Conservation (phyloP, 2,329 filamentous ascomycete genomes). For the Sporothrix euskadiensis region DNA sequence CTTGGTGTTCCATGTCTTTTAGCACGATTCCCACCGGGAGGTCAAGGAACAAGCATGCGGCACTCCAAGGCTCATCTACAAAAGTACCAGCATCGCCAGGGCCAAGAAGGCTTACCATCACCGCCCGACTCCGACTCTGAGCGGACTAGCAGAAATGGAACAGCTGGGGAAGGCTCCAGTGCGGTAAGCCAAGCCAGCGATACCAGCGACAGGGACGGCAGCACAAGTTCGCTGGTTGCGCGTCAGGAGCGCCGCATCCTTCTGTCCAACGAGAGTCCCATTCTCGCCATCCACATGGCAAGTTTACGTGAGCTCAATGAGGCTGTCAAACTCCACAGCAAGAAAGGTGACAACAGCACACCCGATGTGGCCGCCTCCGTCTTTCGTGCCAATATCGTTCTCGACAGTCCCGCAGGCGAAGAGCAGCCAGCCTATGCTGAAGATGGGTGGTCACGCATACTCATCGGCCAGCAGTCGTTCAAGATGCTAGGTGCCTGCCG, state of each 20-base stretch:
- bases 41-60: constrained; percentile 59
- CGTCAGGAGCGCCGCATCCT: constrained; percentile 59
- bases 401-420: constrained; percentile 49
- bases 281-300: constrained; percentile 77
- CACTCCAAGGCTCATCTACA: constrained; percentile 71
- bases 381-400: constrained; percentile 86
- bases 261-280: constrained; percentile 90
- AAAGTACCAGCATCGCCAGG: constrained; percentile 53
- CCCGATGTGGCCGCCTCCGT: constrained; percentile 65
- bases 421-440: constrained; percentile 64
- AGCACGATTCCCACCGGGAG: constrained; percentile 76
- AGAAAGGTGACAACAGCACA: constrained; percentile 53
- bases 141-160: constrained; percentile 16
- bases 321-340: constrained; percentile 56
- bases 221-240: neutral
- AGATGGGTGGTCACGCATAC: constrained; percentile 71
- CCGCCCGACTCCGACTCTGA: constrained; percentile 61
- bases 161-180: neutral
- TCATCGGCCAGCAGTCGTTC: constrained; percentile 65
- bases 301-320: constrained; percentile 79
- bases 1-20: constrained; percentile 80
- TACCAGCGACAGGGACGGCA: constrained; percentile 9
- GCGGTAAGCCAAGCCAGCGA: neutral
- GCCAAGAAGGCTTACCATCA: constrained; percentile 49
- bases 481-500: constrained; percentile 80